phyloP scores from a whole-genome alignment of 2,329 filamentous ascomycete species.

The Stachybotrys echinatus region DNA sequence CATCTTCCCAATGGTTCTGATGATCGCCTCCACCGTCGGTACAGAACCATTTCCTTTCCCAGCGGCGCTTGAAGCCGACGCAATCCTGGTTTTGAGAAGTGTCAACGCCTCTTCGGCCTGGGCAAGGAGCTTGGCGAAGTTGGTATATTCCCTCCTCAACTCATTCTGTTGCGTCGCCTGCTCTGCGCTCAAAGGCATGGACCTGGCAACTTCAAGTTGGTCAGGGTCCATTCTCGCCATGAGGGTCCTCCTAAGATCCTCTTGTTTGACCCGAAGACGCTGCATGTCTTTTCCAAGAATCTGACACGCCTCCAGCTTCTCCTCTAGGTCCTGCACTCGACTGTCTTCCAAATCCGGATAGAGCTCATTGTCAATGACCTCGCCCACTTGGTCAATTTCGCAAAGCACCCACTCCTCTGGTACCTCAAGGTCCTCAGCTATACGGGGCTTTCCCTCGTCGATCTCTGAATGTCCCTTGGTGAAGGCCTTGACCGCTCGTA shows the following conservation, averaged over 20 bases:
- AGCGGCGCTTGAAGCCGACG: conserved; percentile 45
- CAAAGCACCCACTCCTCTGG: conserved; percentile 67
- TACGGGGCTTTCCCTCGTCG: conserved; percentile 48
- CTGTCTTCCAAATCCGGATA: conserved; percentile 60
- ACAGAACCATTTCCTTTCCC: conserved; percentile 44
- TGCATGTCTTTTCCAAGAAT: conserved; percentile 65
- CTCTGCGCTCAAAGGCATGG: conserved; percentile 76
- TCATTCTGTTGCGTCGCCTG: conserved; percentile 80
- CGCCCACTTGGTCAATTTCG: conserved; percentile 66
- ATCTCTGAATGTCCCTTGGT: conserved; percentile 61
- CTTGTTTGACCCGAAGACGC: conserved; percentile 68
- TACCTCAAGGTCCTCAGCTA: conserved; percentile 62
- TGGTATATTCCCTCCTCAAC: conserved; percentile 68
- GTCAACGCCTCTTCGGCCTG: conserved; percentile 77
- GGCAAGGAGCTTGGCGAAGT: conserved; percentile 67
- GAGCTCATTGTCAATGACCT: conserved; percentile 60
- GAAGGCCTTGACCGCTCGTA: conserved; percentile 58
- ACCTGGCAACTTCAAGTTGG: conserved; percentile 56
- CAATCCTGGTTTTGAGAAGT: conserved; percentile 73
- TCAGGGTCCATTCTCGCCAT: conserved; percentile 63
- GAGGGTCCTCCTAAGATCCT: conserved; percentile 74
- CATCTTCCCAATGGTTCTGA: conserved; percentile 89
- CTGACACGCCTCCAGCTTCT: conserved; percentile 63
- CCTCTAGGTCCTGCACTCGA: conserved; percentile 61
- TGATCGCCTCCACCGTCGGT: conserved; percentile 87